Percentiles rank a stretch among this genome's conserved stretches.
Evolutionary conservation across 2,329 filamentous ascomycete genomes (phyloP).

Genomic region (Lecanosticta acicola): DNA sequence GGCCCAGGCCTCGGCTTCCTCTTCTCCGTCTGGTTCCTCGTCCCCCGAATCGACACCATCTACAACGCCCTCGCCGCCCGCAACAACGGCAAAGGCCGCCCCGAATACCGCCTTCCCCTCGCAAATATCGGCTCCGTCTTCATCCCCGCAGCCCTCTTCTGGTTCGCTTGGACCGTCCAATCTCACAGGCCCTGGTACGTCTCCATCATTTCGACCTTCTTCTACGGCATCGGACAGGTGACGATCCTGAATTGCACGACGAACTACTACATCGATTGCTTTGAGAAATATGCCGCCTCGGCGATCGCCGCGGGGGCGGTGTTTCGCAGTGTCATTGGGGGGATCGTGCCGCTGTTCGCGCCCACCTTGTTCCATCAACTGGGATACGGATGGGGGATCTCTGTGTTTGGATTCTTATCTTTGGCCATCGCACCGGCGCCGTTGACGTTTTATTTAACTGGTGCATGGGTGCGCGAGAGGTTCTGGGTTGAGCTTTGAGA

Average conservation of each 20-base stretch:
- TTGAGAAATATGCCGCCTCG: slow-evolving; percentile 46
- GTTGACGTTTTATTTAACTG: slow-evolving; percentile 45
- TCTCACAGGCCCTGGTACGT: slow-evolving; percentile 39
- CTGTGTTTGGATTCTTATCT: slow-evolving; percentile 43
- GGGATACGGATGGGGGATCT: slow-evolving; percentile 49
- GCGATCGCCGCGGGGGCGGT: slow-evolving; percentile 48
- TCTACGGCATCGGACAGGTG: slow-evolving; percentile 46
- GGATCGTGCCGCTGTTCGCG: slow-evolving; percentile 44
- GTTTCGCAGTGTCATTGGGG: slow-evolving; percentile 44
- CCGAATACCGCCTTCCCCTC: slow-evolving; percentile 43
- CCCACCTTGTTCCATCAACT: slow-evolving; percentile 40
- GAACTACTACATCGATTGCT: slow-evolving; percentile 52
- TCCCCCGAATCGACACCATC: slow-evolving; percentile 44
- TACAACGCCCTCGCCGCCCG: slow-evolving; percentile 41
- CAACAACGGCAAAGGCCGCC: slow-evolving; percentile 37
- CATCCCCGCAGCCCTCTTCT: slow-evolving; percentile 42
- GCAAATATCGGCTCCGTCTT: slow-evolving; percentile 43
- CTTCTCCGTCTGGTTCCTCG: slow-evolving; percentile 42
- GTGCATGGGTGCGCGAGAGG: slow-evolving; percentile 41
- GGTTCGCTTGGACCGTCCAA: slow-evolving; percentile 42
- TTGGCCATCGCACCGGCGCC: slow-evolving; percentile 46
- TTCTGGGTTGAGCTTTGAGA: slow-evolving; percentile 36
- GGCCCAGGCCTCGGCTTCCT: slow-evolving; percentile 43
- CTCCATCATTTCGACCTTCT: slow-evolving; percentile 40
- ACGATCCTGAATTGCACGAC: slow-evolving; percentile 50